phyloP scores from a whole-genome alignment of 495 filamentous ascomycete species.

The Hypoxylon perforatum region DNA sequence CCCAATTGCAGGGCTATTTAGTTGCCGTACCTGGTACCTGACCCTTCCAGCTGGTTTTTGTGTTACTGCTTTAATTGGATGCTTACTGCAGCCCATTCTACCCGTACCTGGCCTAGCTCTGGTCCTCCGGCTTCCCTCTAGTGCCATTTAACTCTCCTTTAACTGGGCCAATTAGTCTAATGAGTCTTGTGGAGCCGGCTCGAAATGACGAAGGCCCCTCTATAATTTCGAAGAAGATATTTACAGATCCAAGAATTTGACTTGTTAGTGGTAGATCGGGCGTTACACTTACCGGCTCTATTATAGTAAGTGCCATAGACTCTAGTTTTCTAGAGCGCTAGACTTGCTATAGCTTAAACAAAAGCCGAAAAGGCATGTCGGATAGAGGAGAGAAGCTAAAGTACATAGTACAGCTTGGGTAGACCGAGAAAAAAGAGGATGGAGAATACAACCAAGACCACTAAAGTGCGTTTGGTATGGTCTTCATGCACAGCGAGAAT shows the following conservation, averaged over 20 bases:
- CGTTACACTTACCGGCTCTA: constrained; percentile 32
- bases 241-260: constrained; percentile 11
- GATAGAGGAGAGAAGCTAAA: not conserved
- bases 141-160: not conserved
- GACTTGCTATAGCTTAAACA: constrained; percentile 6
- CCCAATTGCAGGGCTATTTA: too few relatives aligned
- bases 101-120: constrained; percentile 21
- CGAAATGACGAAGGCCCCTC: constrained; percentile 42
- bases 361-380: constrained; percentile 2
- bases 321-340: constrained; percentile 10
- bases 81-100: constrained; percentile 15
- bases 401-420: not conserved
- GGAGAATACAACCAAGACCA: not conserved
- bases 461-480: constrained; percentile 10
- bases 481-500: constrained; percentile 27
- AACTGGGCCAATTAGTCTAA: not conserved
- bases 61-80: constrained; percentile 28
- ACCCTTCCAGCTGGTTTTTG: constrained; percentile 10
- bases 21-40: constrained; percentile 6
- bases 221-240: constrained; percentile 9
- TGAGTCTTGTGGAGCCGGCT: constrained; percentile 22
- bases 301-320: constrained; percentile 22
- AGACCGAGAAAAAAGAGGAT: not conserved
- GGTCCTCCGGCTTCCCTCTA: not conserved
- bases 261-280: constrained; percentile 12